phyloP scores from a whole-genome alignment of 306 rosid species.

The Trifolium fragiferum region DNA sequence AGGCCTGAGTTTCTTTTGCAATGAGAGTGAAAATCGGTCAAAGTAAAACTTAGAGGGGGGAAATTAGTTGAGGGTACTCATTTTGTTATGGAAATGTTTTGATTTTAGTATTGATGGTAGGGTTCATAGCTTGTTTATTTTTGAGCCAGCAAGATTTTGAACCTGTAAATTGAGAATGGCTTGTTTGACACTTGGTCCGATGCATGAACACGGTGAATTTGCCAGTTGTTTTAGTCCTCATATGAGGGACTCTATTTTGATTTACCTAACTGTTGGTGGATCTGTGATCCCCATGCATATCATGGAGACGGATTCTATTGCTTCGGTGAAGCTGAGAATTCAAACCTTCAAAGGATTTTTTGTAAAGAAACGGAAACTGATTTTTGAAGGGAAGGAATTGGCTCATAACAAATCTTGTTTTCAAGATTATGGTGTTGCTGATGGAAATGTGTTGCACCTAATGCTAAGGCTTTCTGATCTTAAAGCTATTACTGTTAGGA shows the following conservation, averaged over 20 bases:
- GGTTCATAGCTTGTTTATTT: slow-evolving; percentile 51
- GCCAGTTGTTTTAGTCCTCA: slow-evolving; percentile 33
- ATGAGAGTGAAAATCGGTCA: not conserved
- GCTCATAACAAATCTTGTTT: slow-evolving; percentile 63
- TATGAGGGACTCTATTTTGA: slow-evolving; percentile 53
- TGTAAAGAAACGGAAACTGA: slow-evolving; percentile 70
- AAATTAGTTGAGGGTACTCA: not conserved
- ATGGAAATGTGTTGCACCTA: slow-evolving; percentile 71
- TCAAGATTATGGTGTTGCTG: slow-evolving; percentile 72
- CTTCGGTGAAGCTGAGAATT: slow-evolving; percentile 80
- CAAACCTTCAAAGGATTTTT: slow-evolving; percentile 65
- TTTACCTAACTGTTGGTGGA: slow-evolving; percentile 65
- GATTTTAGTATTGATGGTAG: slow-evolving; percentile 23
- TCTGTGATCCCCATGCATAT: slow-evolving; percentile 71
- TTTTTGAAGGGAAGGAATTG: slow-evolving; percentile 79
- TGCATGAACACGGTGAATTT: slow-evolving; percentile 43
- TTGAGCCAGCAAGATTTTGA: slow-evolving; percentile 49
- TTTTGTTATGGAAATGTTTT: not conserved
- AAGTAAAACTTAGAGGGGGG: not conserved
- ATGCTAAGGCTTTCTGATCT: slow-evolving; percentile 71
- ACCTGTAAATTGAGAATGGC: slow-evolving; percentile 58
- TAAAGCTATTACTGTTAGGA: slow-evolving; percentile 69
- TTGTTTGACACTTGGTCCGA: slow-evolving; percentile 58
- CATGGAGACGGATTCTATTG: slow-evolving; percentile 70
- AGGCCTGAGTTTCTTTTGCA: slow-evolving; percentile 35